A percentile compares a stretch with the other conserved stretches of the same genome.
phyloP scores from a whole-genome alignment of 805 yeast species.

The Kuraishia hungarica region DNA sequence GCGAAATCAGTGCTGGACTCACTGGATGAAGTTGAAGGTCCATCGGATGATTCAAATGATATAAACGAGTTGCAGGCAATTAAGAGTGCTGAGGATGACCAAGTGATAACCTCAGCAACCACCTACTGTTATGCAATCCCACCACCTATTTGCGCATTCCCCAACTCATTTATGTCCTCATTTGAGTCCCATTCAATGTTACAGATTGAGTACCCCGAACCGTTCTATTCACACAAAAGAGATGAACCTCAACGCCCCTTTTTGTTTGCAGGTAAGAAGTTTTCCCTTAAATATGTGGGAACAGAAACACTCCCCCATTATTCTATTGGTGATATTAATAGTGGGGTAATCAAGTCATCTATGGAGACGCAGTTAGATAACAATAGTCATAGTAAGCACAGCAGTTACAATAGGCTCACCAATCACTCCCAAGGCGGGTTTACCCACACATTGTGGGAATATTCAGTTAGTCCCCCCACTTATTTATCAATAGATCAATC shows the following conservation, averaged over 20 bases:
- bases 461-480: neutral
- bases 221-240: slow-evolving; percentile 45
- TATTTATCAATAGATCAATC: neutral
- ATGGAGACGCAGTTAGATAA: slow-evolving; percentile 6
- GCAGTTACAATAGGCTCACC: neutral
- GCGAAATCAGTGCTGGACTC: neutral
- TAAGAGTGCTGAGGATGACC: too few species aligned
- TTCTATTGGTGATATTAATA: neutral
- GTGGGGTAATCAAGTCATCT: neutral
- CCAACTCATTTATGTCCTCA: neutral
- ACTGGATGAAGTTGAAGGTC: neutral
- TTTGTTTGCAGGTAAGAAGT: slow-evolving; percentile 59
- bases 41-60: neutral
- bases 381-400: neutral
- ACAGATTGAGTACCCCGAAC: slow-evolving; percentile 48
- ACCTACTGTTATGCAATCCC: neutral
- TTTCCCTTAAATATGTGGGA: slow-evolving; percentile 22
- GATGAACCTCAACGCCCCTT: slow-evolving; percentile 51
- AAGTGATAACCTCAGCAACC: neutral
- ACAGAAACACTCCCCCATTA: neutral
- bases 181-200: slow-evolving; percentile 39
- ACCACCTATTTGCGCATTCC: neutral
- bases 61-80: too few species aligned
- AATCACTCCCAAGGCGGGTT: too few species aligned
- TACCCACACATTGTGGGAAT: neutral